Evolutionary conservation across 768 basidiomycete genomes (phyloP), one percentile per base, ranked within the genome.

Genomic region (Psilocybe tampanensis): DNA sequence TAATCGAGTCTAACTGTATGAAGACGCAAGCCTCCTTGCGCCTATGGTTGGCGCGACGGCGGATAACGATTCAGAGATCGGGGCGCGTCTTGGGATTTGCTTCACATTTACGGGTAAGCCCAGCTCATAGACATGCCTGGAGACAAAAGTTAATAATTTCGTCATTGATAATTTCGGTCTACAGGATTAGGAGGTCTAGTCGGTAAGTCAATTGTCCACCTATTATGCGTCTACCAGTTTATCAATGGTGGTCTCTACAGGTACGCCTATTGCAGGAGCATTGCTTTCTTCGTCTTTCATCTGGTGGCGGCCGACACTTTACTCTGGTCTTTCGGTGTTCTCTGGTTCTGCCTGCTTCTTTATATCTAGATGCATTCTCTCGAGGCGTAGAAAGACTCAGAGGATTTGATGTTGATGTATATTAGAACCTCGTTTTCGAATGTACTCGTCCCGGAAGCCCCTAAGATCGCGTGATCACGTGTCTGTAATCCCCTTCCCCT

Each of bases 281-380:
- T 68, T 87, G 23, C 76, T 88, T 7, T 78, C 82, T 0, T 59
- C 72, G 8, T 66, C 73, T 0, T 85, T 80, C 55, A 62, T 80
- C 5, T 88, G 86, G 86, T 85, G 83, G 81, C 73, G 80, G 32
- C 81, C 83, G 1, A 79, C 79, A 11, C 53, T 85, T 8, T 88
- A 85, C 61, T 73, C 79, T 24, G 84, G 82, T 39, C 24, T 75
- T n/a, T 74, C 66, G 56, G 71, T 77, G 17, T 49, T 66, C 21
- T 61, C 47, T 36, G 74, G 72, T 2, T 63, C 61, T 8, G 44
- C 64, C 21, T 73, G 72, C 48, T 76, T 76, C 60, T 52, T 58
- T 41, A 51, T 62, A 7, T 63, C 73, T 7, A 55, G 74, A 22
- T 59, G 63, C 33, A 44, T 75, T 22, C 53, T 62, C 9, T 60